These are phyloP conservation scores for Heliophila coronopifolia DNA, from an alignment of 441 rosid species.

Conservation along the genomic window DNA sequence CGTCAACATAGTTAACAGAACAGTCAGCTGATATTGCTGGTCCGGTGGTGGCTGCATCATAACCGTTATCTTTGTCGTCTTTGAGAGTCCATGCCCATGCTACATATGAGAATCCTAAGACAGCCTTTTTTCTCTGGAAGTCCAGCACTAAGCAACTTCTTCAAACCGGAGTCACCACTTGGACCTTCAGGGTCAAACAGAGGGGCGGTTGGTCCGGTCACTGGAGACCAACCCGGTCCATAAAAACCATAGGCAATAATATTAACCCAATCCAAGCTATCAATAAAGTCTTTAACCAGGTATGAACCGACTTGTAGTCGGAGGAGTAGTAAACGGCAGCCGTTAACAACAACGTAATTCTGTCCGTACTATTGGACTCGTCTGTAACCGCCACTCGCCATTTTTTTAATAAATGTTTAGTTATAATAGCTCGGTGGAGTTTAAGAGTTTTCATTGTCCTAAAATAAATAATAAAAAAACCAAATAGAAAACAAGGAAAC, in stretches of 20 bases:
- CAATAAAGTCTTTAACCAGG: constrained; percentile 34
- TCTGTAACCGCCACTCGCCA: constrained; percentile 36
- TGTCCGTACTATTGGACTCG: constrained; percentile 29
- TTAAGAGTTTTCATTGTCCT: no score
- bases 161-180: constrained; percentile 40
- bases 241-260: constrained; percentile 57
- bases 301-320: constrained; percentile 31
- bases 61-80: constrained; percentile 31
- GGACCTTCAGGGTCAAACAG: constrained; percentile 37
- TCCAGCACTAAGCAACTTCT: constrained; percentile 43
- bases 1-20: constrained; percentile 22
- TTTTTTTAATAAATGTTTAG: no score
- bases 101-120: constrained; percentile 35
- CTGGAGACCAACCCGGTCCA: constrained; percentile 36
- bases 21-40: constrained; percentile 21
- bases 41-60: constrained; percentile 38
- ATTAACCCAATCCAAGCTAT: constrained; percentile 56
- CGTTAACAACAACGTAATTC: constrained; percentile 30
- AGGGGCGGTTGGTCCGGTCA: constrained; percentile 58
- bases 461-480: no score
- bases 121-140: constrained; percentile 33
- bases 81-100: constrained; percentile 38
- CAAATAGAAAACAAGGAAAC: no score
- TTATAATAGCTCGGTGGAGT: no score
- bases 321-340: constrained; percentile 40